Evolutionary conservation across 140 eudicot genomes (phyloP), one percentile per base, ranked within the genome.

Genomic region (Anethum foeniculum): DNA sequence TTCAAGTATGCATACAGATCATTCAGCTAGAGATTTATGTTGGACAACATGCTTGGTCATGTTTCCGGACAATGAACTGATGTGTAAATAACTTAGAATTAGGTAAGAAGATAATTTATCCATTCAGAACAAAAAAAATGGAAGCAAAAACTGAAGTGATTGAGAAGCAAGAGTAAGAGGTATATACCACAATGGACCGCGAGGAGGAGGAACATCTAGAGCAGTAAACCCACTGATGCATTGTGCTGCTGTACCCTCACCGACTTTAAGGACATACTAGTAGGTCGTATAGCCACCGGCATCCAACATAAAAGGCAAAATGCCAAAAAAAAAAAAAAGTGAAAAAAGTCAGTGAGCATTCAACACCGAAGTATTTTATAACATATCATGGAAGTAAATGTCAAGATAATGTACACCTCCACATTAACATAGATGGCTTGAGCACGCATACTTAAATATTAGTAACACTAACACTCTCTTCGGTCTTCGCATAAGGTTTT

Each of bases 141-240:
- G 6, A 69, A 47, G 19, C 43, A 43, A 68, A 80, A 78, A 41
- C 8, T 15, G 1, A 83, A 54, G 39, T 41, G 64, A 84, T 65
- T 18, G 49, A 47, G 38, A 18, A 75, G 16, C 43, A 71, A 75
- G 69, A 83, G 76, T 18, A 46, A 75, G 74, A 49, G 88, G 82
- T 78, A n/a, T 7, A 64, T 92, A 94, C 98, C 98, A 94, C 25
- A 94, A 91, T 78, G 98, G 98, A 68, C 98, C 98, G 5, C 93
- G 97, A 49, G 98, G 96, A 62, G 98, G 98, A 58, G 94, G 83
- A 77, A 94, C 94, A 77, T 94, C 98, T 30, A 92, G 78, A 77
- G 97, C 94, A 58, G 90, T 87, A 81, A 94, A 94, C 81, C 98
- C 98, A 76, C 98, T 94, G 54, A 94, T 90, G 89, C 98, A 94